Conservation (phyloP, 2,329 filamentous ascomycete species). For the Aureobasidium sp. region DNA sequence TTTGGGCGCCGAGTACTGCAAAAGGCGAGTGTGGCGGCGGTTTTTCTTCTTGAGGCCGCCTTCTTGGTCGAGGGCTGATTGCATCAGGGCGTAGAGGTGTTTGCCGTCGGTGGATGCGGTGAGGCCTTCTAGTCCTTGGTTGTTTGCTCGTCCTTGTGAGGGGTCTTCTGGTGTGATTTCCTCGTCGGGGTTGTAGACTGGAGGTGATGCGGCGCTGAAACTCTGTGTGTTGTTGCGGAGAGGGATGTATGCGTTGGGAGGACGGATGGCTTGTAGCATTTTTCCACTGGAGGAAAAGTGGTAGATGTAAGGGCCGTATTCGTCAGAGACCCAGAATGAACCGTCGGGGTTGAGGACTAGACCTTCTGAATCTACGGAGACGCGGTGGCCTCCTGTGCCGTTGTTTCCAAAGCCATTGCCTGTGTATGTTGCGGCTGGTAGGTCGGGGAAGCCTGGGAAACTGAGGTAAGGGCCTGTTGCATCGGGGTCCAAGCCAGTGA, state of each 20-base stretch:
- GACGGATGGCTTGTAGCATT: constrained; percentile 55
- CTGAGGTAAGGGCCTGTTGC: constrained; percentile 40
- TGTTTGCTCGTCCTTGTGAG: constrained; percentile 56
- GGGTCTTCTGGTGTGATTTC: constrained; percentile 48
- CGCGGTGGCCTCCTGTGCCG: constrained; percentile 50
- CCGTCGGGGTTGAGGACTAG: constrained; percentile 52
- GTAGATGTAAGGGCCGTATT: constrained; percentile 64
- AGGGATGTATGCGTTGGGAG: constrained; percentile 56
- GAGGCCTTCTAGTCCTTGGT: constrained; percentile 66
- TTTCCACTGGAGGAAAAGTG: constrained; percentile 50
- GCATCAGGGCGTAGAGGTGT: constrained; percentile 55
- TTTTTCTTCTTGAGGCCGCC: constrained; percentile 48
- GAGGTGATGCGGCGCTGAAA: constrained; percentile 57
- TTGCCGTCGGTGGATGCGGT: constrained; percentile 55
- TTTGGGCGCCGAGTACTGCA: constrained; percentile 54
- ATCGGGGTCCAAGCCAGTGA: constrained; percentile 57
- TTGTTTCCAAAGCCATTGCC: constrained; percentile 59
- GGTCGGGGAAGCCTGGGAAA: constrained; percentile 50
- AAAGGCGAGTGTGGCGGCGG: constrained; percentile 50
- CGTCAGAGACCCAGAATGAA: constrained; percentile 60
- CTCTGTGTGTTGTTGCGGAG: constrained; percentile 50
- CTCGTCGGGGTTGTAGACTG: constrained; percentile 46
- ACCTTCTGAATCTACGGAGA: constrained; percentile 58
- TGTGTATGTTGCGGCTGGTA: constrained; percentile 54
- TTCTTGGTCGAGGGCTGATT: constrained; percentile 56